Evolutionary conservation across 2,329 filamentous ascomycete genomes (phyloP).

Genomic region (Clathrospora elynae): DNA sequence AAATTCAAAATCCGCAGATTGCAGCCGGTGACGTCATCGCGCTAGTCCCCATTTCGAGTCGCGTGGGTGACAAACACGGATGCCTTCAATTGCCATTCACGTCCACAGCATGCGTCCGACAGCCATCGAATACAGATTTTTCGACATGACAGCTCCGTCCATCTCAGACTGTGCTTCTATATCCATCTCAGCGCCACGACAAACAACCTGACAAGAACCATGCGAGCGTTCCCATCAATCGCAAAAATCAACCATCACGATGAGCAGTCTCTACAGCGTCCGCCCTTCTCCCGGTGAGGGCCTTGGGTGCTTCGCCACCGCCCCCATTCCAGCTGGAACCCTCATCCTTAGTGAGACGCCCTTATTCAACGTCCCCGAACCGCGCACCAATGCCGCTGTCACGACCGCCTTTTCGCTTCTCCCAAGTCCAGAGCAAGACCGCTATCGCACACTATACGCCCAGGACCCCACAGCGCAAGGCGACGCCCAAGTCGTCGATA

Average conservation of each 20-base stretch:
- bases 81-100: conserved; percentile 1
- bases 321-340: conserved; percentile 38
- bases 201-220: neutral
- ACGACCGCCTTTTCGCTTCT: conserved; percentile 18
- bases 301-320: conserved; percentile 45
- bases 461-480: conserved; percentile 5
- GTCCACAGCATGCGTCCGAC: neutral
- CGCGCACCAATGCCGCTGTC: conserved; percentile 26
- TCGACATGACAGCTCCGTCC: neutral
- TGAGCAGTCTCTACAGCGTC: conserved; percentile 23
- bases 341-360: conserved; percentile 46
- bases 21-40: neutral
- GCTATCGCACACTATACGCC: conserved; percentile 22
- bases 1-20: neutral
- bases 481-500: conserved; percentile 22
- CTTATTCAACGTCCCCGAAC: conserved; percentile 38
- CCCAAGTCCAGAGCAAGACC: conserved; percentile 8
- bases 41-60: neutral
- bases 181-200: neutral
- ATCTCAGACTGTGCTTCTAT: neutral
- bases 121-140: neutral
- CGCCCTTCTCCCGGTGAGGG: conserved; percentile 40
- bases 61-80: neutral
- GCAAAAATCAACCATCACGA: conserved; percentile 1
- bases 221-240: neutral